Conservation (phyloP, 2,329 filamentous ascomycete species). For the Trichophyton schoenleinii region DNA sequence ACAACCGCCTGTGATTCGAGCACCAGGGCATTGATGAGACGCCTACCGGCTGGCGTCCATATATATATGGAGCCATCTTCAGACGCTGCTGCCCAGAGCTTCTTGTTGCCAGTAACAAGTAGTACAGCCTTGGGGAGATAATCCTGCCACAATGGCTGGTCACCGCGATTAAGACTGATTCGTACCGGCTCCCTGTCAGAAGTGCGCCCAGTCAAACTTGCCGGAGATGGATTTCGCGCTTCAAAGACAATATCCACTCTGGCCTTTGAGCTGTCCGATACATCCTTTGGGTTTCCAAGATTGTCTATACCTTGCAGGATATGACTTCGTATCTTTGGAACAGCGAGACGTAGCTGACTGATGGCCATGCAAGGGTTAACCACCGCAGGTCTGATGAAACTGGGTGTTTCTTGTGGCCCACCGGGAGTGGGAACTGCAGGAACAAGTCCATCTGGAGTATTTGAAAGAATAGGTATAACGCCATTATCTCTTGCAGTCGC, state of each 20-base stretch:
- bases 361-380: conserved; percentile 68
- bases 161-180: conserved; percentile 68
- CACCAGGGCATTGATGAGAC: conserved; percentile 71
- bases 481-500: conserved; percentile 50
- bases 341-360: conserved; percentile 72
- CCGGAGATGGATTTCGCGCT: conserved; percentile 63
- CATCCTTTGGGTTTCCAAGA: conserved; percentile 33
- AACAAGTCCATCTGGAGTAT: conserved; percentile 64
- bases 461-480: conserved; percentile 60
- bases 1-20: conserved; percentile 90
- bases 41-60: conserved; percentile 83
- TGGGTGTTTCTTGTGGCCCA: conserved; percentile 54
- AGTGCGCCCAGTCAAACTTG: conserved; percentile 45
- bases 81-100: conserved; percentile 85
- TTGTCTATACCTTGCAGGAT: conserved; percentile 68
- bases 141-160: conserved; percentile 80
- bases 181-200: conserved; percentile 69
- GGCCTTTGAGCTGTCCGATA: conserved; percentile 35
- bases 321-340: conserved; percentile 72
- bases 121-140: conserved; percentile 77
- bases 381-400: conserved; percentile 77
- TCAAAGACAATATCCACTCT: conserved; percentile 69
- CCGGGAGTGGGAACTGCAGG: conserved; percentile 51
- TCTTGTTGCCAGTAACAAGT: conserved; percentile 78
- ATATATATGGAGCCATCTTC: conserved; percentile 83